These are phyloP conservation scores for Gracilaria vermiculophylla DNA, from an alignment of 23 red algal species.

Conservation along the genomic window DNA sequence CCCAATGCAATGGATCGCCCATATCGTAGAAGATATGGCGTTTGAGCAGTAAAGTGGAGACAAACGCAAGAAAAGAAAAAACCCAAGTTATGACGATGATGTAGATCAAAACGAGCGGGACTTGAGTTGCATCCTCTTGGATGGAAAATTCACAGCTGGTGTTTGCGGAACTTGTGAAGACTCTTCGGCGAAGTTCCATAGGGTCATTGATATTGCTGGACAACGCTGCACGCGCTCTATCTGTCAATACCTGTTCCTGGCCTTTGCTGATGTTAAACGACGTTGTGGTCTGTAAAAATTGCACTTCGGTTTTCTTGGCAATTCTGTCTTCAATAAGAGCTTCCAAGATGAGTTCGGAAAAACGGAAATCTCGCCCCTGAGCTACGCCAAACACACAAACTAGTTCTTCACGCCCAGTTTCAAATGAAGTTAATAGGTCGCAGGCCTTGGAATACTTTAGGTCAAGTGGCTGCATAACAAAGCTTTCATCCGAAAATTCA, in stretches of 20 bases:
- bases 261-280: neutral
- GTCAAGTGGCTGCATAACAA: neutral
- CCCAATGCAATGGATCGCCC: conserved; percentile 9
- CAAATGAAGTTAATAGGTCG: too few species aligned
- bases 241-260: neutral
- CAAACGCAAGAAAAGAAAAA: neutral
- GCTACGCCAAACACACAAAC: neutral
- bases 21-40: neutral
- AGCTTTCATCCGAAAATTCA: neutral
- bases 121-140: neutral
- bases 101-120: neutral
- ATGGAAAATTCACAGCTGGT: neutral
- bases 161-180: neutral
- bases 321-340: too few species aligned
- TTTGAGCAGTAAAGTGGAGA: neutral
- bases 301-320: neutral
- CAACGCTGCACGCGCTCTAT: neutral
- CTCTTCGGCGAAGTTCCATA: neutral
- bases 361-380: too few species aligned
- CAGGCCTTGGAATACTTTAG: too few species aligned
- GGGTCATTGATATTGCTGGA: neutral
- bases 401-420: too few species aligned
- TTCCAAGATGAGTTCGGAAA: neutral
- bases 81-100: neutral
- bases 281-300: neutral